A percentile compares a stretch with the other conserved stretches of the same genome.
These are phyloP conservation scores for Oryza glaberrima DNA, from an alignment of 176 grass and related monocot species.

Conservation along the genomic window DNA sequence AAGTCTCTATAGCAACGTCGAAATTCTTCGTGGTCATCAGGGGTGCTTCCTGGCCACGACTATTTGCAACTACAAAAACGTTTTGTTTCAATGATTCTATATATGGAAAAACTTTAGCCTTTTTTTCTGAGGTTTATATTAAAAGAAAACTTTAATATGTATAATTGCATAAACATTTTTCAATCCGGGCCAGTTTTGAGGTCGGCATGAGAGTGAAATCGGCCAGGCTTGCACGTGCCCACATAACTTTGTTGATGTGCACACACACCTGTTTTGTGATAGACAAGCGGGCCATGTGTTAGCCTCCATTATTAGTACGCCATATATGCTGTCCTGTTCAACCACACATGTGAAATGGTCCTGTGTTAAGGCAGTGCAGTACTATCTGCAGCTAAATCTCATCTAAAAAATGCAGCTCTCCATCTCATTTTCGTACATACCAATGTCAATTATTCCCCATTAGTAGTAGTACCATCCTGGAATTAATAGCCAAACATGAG, in stretches of 20 bases:
- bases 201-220: not conserved
- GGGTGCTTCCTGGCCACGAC: too few species aligned
- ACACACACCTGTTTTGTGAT: not conserved
- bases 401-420: not conserved
- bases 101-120: too few species aligned
- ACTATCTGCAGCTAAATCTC: not conserved
- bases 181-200: not conserved
- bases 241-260: constrained; percentile 11
- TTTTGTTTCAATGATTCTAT: too few species aligned
- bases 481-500: not conserved
- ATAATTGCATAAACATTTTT: not conserved
- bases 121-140: too few species aligned
- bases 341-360: not conserved
- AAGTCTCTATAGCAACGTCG: too few species aligned
- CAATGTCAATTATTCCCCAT: not conserved
- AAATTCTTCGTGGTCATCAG: too few species aligned
- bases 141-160: too few species aligned
- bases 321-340: not conserved
- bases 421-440: not conserved
- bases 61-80: too few species aligned
- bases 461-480: not conserved
- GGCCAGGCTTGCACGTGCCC: not conserved
- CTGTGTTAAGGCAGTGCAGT: not conserved
- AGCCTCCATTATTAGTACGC: not conserved
- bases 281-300: not conserved